A percentile compares a stretch with the other conserved stretches of the same genome.
These are phyloP conservation scores for Lyophyllum decastes DNA, from an alignment of 768 basidiomycete genomes.

Conservation along the genomic window DNA sequence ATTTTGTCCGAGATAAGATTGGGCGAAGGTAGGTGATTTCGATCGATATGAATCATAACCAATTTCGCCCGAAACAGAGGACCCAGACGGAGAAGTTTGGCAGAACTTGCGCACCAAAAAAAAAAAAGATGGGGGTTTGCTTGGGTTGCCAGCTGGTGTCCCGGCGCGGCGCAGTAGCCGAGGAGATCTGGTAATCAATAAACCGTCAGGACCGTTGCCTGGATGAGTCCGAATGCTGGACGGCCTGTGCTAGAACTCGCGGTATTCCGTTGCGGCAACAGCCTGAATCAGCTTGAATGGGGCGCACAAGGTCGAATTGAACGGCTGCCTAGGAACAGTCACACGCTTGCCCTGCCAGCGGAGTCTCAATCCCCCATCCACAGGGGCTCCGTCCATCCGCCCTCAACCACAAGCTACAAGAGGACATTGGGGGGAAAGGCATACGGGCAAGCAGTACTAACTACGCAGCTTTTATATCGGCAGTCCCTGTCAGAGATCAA, in stretches of 20 bases:
- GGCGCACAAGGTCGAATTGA: slow-evolving; percentile 13
- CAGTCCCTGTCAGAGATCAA: too few species aligned
- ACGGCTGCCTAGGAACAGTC: slow-evolving; percentile 13
- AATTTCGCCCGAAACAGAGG: slow-evolving; percentile 17
- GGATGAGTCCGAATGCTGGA: background rate
- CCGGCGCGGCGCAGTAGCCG: slow-evolving; percentile 5
- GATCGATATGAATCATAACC: slow-evolving; percentile 59
- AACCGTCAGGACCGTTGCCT: background rate
- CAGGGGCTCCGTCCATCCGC: background rate
- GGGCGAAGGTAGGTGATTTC: slow-evolving; percentile 39
- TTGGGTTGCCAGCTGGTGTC: slow-evolving; percentile 14
- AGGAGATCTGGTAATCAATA: background rate
- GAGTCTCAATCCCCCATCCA: slow-evolving; percentile 11
- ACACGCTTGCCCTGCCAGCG: slow-evolving; percentile 16
- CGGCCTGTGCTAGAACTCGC: background rate
- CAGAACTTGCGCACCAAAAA: background rate
- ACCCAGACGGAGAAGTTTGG: background rate
- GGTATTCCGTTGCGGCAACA: background rate
- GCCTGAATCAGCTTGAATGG: slow-evolving; percentile 6
- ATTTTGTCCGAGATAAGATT: slow-evolving; percentile 18
- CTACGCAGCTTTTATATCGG: slow-evolving; percentile 3
- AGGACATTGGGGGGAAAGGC: background rate
- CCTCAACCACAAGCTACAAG: background rate
- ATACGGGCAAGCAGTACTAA: background rate
- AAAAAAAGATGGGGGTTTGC: slow-evolving; percentile 11